phyloP scores from a whole-genome alignment of 371 early-diverging fungal genomes.

The Apophysomyces elegans region DNA sequence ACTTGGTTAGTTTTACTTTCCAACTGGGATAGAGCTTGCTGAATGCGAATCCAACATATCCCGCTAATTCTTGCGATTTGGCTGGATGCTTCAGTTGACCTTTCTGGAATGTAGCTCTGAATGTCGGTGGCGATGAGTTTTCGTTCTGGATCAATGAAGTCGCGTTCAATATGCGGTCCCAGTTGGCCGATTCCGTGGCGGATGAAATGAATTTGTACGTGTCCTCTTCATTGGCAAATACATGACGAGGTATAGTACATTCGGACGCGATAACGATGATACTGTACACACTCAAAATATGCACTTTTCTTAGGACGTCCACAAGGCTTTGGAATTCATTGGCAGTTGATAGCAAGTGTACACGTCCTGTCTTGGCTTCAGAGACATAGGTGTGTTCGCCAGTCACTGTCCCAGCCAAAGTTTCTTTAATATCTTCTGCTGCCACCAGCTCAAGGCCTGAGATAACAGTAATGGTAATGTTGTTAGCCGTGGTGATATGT shows the following conservation, averaged over 20 bases:
- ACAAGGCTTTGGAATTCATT: conserved; percentile 9
- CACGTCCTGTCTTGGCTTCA: conserved; percentile 34
- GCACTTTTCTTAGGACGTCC: conserved; percentile 12
- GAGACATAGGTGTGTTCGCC: conserved; percentile 10
- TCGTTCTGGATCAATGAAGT: not conserved
- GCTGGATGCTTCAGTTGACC: conserved; percentile 29
- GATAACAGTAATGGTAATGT: not conserved
- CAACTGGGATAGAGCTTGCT: conserved; percentile 27
- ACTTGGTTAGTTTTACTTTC: conserved; percentile 45
- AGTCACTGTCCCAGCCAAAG: conserved; percentile 2
- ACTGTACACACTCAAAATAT: conserved; percentile 27
- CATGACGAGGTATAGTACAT: conserved; percentile 18
- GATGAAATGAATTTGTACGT: conserved; percentile 25
- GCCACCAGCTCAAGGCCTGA: conserved; percentile 38
- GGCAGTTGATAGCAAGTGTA: conserved; percentile 25
- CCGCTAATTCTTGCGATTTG: conserved; percentile 36
- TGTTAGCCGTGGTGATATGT: too few relatives aligned
- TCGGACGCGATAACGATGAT: conserved; percentile 30
- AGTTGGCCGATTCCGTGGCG: conserved; percentile 21
- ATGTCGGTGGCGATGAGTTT: conserved; percentile 13
- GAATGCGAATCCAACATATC: conserved; percentile 37
- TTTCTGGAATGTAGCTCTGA: conserved; percentile 49
- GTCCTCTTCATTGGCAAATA: conserved; percentile 26
- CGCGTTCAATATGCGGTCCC: conserved; percentile 16
- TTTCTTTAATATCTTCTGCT: conserved; percentile 24